Base-by-base conservation (phyloP, 2,329 filamentous ascomycete genomes). In the Fusarium coicis region DNA sequence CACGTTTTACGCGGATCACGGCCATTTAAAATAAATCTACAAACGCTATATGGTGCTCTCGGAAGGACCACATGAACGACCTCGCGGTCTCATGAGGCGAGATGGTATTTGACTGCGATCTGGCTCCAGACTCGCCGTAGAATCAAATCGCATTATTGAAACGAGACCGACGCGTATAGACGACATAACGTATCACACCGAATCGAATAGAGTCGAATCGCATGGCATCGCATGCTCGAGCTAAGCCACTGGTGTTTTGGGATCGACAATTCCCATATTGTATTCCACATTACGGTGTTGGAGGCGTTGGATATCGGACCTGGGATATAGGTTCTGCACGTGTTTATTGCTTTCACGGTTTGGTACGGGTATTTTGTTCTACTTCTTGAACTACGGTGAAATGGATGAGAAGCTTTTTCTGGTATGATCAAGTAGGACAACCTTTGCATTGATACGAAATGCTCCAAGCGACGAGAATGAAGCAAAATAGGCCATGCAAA, bases 211-310 rank as follows among this genome's bases (percentile, higher is more conserved):
- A 42, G 23, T 58, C 42, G 19, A 57, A 47, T 36, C 39, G 59
- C 40, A 62, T 57, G 57, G 44, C 37, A 64, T 68, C 57, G 50
- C 66, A 58, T 61, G 60, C 63, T 39, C 55, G 36, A 30, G 53
- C 42, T 52, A 61, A 59, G 39, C 34, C 21, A 63, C 34, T 34
- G 42, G 50, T 44, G 52, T 57, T 49, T 26, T 30, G 40, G 44
- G 23, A 37, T 68, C 34, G 40, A 55, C 53, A 66, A 36, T 26
- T 40, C 62, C 54, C 56, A 63, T 61, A 61, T 64, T 74, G 56
- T 67, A 76, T 65, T 70, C 57, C 63, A 76, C 64, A 67, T 54
- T 64, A 74, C 53, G 75, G 75, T 63, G 75, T 68, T 47, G 44
- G 58, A 53, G 75, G 75, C 63, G 66, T 77, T 77, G 68, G 65